A percentile compares a stretch with the other conserved stretches of the same genome.
Conservation (phyloP, 805 yeast genomes). For the Scheffersomyces spartinae region DNA sequence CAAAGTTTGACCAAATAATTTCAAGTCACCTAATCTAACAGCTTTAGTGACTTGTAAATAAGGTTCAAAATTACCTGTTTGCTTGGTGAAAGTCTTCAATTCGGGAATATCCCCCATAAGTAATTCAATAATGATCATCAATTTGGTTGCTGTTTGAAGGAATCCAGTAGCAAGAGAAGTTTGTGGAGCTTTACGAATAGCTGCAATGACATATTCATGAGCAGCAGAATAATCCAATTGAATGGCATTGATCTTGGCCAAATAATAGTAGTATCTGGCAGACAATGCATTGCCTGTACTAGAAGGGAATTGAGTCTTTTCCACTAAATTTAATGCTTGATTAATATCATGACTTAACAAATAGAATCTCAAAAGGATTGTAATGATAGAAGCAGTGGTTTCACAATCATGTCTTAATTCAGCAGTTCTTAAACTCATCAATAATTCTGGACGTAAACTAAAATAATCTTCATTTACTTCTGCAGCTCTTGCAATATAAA, state of each 20-base stretch:
- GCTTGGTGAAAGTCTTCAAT: constrained; percentile 61
- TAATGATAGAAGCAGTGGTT: constrained; percentile 78
- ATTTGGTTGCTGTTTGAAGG: constrained; percentile 78
- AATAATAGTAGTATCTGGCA: constrained; percentile 83
- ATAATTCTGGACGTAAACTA: constrained; percentile 57
- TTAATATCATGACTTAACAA: constrained; percentile 67
- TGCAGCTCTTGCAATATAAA: constrained; percentile 68
- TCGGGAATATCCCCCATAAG: constrained; percentile 97
- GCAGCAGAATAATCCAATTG: constrained; percentile 90
- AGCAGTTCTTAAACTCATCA: constrained; percentile 73
- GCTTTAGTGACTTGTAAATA: constrained; percentile 84
- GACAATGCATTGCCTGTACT: constrained; percentile 77
- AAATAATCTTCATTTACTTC: constrained; percentile 47
- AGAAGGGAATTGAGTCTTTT: constrained; percentile 80
- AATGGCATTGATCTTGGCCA: constrained; percentile 83
- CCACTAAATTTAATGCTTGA: constrained; percentile 81
- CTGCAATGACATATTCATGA: constrained; percentile 82
- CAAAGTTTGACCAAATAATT: constrained; percentile 63
- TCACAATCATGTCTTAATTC: constrained; percentile 87
- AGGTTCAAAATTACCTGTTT: constrained; percentile 48
- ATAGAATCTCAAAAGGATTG: constrained; percentile 76
- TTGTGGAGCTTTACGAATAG: constrained; percentile 93
- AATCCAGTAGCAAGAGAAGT: constrained; percentile 78
- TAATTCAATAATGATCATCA: constrained; percentile 78
- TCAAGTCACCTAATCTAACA: constrained; percentile 84